Base-by-base conservation (phyloP, 1,284 basidiomycete species). In the Fomitiporia mediterranea region DNA sequence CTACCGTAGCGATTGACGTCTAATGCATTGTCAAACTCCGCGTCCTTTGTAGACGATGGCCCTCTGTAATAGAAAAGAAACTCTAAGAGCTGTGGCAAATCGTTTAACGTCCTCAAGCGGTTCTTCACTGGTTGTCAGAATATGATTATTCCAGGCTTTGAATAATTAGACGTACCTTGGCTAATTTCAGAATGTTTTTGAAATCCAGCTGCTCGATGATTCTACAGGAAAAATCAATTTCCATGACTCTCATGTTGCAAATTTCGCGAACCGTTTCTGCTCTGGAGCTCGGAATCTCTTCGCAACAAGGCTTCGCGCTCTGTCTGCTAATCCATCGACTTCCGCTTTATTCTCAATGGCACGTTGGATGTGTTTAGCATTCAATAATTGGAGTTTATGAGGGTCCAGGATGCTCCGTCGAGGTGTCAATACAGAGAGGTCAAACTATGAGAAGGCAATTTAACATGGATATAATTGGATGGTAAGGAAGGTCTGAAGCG, bases 371-470 rank as follows among this genome's bases (percentile, higher is more conserved):
- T 93, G 88, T 28, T 84, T 81, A 63, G 89, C 88, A 68, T 93
- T 94, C 53, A 94, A 72, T 64, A 83, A 86, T 60, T 82, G 81
- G 7, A 94, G 75, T 63, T 93, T 92, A 19, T 71, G 67, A 0
- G 78, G 78, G 59, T 91, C 89, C 23, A 94, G 76, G 28, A 83
- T 80, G 23, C 86, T 81, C 56, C 88, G 83, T 35, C 89, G 81
- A 51, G 89, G 89, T 0, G 90, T 92, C 28, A 93, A 65, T 0
- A 76, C 77, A 0, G 78, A 71, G 23, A 93, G 72, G 56, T 90
- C 83, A 62, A 93, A 92, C 84, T 89, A 52, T 3, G 23, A 38
- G 35, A 25, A 19, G 48, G 19, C 2, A 35, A 50, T 39, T 13
- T 44, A 28, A 40, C 11, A 37, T 17, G 17, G 4, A 27, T 8